Conservation (phyloP, 768 basidiomycete genomes). For the Boletus bicolor region DNA sequence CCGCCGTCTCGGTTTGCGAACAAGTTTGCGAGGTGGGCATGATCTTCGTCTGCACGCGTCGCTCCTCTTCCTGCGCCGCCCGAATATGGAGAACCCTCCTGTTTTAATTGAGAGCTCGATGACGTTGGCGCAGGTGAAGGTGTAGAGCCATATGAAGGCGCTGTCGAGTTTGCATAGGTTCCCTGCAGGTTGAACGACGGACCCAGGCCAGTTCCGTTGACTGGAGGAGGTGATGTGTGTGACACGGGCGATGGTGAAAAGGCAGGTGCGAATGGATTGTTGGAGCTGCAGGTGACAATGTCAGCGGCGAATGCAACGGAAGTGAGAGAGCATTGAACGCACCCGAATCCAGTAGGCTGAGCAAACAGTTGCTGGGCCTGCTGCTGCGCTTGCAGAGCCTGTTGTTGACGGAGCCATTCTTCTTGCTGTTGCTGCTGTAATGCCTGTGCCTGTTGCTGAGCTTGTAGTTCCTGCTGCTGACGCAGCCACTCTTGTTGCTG, state of each 20-base stretch:
- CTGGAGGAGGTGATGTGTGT: conserved; percentile 34
- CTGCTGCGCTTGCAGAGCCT: conserved; percentile 44
- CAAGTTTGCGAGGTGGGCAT: conserved; percentile 71
- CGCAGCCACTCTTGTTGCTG: conserved; percentile 69
- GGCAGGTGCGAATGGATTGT: conserved; percentile 87
- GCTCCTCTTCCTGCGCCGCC: conserved; percentile 20
- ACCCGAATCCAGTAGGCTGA: conserved; percentile 79
- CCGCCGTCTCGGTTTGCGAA: conserved; percentile 91
- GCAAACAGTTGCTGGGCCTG: conserved; percentile 45
- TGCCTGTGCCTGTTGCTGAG: conserved; percentile 42
- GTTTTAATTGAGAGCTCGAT: conserved; percentile 35
- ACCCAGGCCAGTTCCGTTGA: conserved; percentile 31
- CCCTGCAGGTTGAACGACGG: conserved; percentile 66
- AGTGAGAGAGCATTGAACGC: conserved; percentile 21
- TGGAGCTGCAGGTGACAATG: conserved; percentile 57
- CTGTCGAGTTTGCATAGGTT: conserved; percentile 53
- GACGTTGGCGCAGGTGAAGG: conserved; percentile 43
- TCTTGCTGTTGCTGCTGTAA: conserved; percentile 40
- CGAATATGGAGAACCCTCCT: conserved; percentile 27
- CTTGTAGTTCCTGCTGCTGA: conserved; percentile 56
- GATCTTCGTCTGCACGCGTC: conserved; percentile 61
- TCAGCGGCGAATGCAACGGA: conserved; percentile 13
- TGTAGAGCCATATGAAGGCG: conserved; percentile 32
- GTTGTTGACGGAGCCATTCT: conserved; percentile 63
- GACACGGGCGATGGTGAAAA: conserved; percentile 30